These are phyloP conservation scores for Teratosphaeriaceae sp. DNA, from an alignment of 2,329 filamentous ascomycete species.

Conservation along the genomic window DNA sequence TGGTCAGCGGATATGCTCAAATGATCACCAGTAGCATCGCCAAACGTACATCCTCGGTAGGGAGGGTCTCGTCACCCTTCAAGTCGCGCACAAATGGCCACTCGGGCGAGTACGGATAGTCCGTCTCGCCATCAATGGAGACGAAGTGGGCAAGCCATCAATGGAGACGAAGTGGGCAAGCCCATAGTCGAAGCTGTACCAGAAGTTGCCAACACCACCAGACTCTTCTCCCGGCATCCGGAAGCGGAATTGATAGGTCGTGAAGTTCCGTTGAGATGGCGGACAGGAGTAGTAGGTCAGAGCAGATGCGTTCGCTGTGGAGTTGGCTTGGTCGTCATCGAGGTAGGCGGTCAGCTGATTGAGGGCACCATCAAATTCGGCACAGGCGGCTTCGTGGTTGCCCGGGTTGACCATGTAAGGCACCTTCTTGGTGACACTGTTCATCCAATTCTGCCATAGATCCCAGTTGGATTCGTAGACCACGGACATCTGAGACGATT, in stretches of 20 bases:
- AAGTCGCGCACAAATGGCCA: conserved; percentile 40
- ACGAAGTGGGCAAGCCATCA: conserved; percentile 47
- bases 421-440: conserved; percentile 35
- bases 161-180: conserved; percentile 46
- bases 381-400: conserved; percentile 46
- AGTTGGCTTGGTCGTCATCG: conserved; percentile 38
- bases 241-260: conserved; percentile 47
- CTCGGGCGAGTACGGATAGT: conserved; percentile 43
- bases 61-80: conserved; percentile 34
- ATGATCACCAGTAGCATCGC: too few relatives aligned
- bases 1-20: too few relatives aligned
- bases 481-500: too few relatives aligned
- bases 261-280: conserved; percentile 45
- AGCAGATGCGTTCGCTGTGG: conserved; percentile 30
- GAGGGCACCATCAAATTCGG: conserved; percentile 42
- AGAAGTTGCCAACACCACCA: conserved; percentile 46
- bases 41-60: conserved; percentile 32
- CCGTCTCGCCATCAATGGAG: conserved; percentile 43
- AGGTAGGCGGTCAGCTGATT: conserved; percentile 44
- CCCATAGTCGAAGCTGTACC: conserved; percentile 51
- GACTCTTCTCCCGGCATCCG: conserved; percentile 44
- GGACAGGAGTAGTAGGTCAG: conserved; percentile 49
- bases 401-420: conserved; percentile 47
- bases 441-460: conserved; percentile 47
- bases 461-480: conserved; percentile 49